phyloP scores from a whole-genome alignment of 2,329 filamentous ascomycete species.

The Calonectria pauciramosa region DNA sequence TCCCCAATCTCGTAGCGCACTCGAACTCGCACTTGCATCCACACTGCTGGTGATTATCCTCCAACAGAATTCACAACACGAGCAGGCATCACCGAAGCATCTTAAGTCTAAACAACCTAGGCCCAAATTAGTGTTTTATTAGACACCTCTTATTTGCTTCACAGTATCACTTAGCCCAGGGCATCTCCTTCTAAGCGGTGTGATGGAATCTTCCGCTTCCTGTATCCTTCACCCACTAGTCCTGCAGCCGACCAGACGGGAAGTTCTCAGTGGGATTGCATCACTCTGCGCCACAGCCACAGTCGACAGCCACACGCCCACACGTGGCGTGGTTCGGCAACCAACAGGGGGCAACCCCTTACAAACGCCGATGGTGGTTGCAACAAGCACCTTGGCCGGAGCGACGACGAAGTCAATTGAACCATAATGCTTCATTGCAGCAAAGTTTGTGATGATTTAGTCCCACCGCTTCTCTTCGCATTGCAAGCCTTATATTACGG shows the following conservation, averaged over 20 bases:
- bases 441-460: neutral
- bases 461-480: neutral
- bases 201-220: neutral
- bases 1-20: slow-evolving; percentile 13
- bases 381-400: neutral
- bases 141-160: neutral
- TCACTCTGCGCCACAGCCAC: slow-evolving; percentile 36
- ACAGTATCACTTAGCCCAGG: neutral
- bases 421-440: neutral
- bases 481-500: neutral
- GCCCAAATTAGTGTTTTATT: neutral
- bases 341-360: neutral
- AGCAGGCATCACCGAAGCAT: neutral
- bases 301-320: slow-evolving; percentile 32
- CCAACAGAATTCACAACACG: neutral
- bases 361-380: neutral
- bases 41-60: neutral
- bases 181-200: neutral
- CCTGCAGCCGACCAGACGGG: neutral
- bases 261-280: slow-evolving; percentile 26
- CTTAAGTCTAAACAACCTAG: neutral
- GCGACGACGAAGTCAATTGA: neutral
- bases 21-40: neutral
- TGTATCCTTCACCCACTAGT: neutral
- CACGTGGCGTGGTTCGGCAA: slow-evolving; percentile 18